These are phyloP conservation scores for Calocybe cyanea DNA, from an alignment of 768 basidiomycete genomes.

Conservation along the genomic window DNA sequence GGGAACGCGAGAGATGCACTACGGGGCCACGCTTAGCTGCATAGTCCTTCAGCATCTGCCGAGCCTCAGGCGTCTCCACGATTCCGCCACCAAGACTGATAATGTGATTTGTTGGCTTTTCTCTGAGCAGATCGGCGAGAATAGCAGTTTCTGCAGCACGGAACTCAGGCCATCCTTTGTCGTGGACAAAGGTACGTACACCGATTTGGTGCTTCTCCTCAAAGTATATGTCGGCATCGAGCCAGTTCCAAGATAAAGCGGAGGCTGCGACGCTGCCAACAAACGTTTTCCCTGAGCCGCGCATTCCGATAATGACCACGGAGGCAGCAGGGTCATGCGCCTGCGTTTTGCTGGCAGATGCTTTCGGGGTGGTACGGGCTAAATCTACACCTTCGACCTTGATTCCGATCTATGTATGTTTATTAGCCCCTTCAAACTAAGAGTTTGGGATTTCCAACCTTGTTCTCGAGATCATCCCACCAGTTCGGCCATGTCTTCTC, in stretches of 20 bases:
- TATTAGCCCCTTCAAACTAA: neutral
- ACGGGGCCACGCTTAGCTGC: slow-evolving; percentile 61
- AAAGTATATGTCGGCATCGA: slow-evolving; percentile 87
- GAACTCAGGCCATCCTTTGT: slow-evolving; percentile 88
- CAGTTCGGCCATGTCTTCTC: slow-evolving; percentile 99
- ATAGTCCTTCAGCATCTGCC: slow-evolving; percentile 69
- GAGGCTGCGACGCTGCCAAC: slow-evolving; percentile 76
- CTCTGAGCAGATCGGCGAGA: slow-evolving; percentile 63
- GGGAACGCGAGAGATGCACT: slow-evolving; percentile 77
- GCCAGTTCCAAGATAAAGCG: slow-evolving; percentile 61
- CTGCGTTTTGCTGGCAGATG: slow-evolving; percentile 38
- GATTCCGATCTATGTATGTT: slow-evolving; percentile 70
- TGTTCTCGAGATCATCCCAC: slow-evolving; percentile 98
- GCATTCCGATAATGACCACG: slow-evolving; percentile 58
- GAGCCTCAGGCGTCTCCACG: slow-evolving; percentile 78
- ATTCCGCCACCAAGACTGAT: slow-evolving; percentile 94
- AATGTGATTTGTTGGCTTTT: slow-evolving; percentile 57
- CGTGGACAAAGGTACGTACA: slow-evolving; percentile 74
- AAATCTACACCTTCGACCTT: slow-evolving; percentile 84
- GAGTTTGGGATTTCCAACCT: slow-evolving; percentile 43
- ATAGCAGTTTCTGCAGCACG: slow-evolving; percentile 71
- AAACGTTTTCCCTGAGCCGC: slow-evolving; percentile 92
- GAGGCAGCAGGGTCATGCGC: slow-evolving; percentile 13
- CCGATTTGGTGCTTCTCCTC: slow-evolving; percentile 55
- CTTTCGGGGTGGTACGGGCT: slow-evolving; percentile 31